phyloP scores from a whole-genome alignment of 441 rosid species.

The Brassica balearica region DNA sequence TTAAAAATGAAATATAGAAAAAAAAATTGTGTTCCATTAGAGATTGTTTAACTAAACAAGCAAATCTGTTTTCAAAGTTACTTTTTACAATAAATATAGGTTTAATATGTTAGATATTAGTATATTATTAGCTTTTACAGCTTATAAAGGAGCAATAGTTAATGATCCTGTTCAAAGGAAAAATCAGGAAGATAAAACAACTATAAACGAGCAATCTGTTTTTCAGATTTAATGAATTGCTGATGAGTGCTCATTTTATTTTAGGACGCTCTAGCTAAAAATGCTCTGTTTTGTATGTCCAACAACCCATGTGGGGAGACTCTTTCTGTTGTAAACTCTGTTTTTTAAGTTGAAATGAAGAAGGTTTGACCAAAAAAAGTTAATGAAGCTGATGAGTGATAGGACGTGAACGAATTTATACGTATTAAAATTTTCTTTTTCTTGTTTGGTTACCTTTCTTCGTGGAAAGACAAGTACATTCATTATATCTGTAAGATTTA shows the following conservation, averaged over 20 bases:
- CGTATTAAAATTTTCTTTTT: conserved; percentile 17
- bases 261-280: too few relatives aligned
- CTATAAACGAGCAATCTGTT: too few relatives aligned
- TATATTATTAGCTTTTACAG: background rate
- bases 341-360: too few relatives aligned
- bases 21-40: too few relatives aligned
- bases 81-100: background rate
- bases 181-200: too few relatives aligned
- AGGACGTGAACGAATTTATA: conserved; percentile 38
- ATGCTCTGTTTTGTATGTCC: too few relatives aligned
- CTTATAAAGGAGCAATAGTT: conserved; percentile 5
- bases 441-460: background rate
- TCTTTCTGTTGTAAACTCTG: too few relatives aligned
- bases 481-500: conserved; percentile 25
- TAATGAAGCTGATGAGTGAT: conserved; percentile 31
- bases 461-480: conserved; percentile 43
- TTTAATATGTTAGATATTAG: background rate
- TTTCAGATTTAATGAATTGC: too few relatives aligned
- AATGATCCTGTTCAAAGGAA: background rate
- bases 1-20: too few relatives aligned
- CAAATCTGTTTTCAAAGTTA: conserved; percentile 3
- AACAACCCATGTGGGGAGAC: too few relatives aligned
- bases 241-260: too few relatives aligned
- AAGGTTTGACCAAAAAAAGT: too few relatives aligned
- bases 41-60: background rate